phyloP scores from a whole-genome alignment of 331 rosid genomes.

The Quercus lobata region DNA sequence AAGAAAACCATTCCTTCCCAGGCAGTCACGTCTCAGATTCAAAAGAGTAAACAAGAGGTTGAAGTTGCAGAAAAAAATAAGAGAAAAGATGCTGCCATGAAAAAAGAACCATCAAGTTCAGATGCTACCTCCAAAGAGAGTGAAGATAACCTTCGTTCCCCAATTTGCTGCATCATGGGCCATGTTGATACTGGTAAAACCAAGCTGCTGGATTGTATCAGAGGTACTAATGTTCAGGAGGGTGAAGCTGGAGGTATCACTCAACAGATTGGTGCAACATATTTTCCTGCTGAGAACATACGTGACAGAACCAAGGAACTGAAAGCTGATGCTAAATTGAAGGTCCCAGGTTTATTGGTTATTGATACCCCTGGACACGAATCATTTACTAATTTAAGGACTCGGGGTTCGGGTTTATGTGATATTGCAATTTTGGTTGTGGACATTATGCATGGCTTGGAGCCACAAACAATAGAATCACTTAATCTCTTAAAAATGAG shows the following conservation, averaged over 20 bases:
- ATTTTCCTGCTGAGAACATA: slow-evolving; percentile 87
- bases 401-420: slow-evolving; percentile 93
- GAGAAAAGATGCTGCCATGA: slow-evolving; percentile 23
- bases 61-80: slow-evolving; percentile 32
- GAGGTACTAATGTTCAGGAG: slow-evolving; percentile 96
- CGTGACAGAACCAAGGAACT: slow-evolving; percentile 90
- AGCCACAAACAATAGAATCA: slow-evolving; percentile 91
- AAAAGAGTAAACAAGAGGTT: slow-evolving; percentile 29
- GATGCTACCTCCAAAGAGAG: slow-evolving; percentile 33
- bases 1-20: slow-evolving; percentile 36
- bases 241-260: slow-evolving; percentile 99
- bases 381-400: slow-evolving; percentile 75
- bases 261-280: slow-evolving; percentile 98
- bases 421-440: slow-evolving; percentile 93
- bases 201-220: slow-evolving; percentile 85
- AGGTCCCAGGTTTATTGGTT: slow-evolving; percentile 85
- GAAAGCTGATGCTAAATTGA: slow-evolving; percentile 92
- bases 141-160: slow-evolving; percentile 87
- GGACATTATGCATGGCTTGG: slow-evolving; percentile 94
- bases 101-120: slow-evolving; percentile 23
- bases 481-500: slow-evolving; percentile 86
- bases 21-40: slow-evolving; percentile 28
- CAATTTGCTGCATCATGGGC: slow-evolving; percentile 99
- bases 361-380: slow-evolving; percentile 98
- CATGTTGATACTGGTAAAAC: slow-evolving; percentile 98